Evolutionary conservation across 768 basidiomycete species (phyloP).

Genomic region (Russula earlei): DNA sequence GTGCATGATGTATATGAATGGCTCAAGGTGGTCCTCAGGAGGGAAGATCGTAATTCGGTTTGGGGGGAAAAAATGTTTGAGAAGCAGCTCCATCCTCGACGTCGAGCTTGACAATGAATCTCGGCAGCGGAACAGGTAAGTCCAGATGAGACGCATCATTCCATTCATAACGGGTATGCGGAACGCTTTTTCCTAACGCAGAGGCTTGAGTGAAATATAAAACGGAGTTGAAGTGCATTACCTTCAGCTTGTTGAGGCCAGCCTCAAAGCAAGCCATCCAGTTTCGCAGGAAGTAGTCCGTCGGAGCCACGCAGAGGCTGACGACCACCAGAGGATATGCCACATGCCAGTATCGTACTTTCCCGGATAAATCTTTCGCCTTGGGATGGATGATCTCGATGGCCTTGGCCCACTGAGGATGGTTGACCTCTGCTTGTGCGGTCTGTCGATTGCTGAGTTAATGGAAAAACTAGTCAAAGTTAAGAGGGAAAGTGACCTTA

Average conservation of each 20-base stretch:
- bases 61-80: slow-evolving; percentile 73
- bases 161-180: slow-evolving; percentile 72
- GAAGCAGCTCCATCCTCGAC: slow-evolving; percentile 62
- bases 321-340: slow-evolving; percentile 82
- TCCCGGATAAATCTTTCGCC: slow-evolving; percentile 75
- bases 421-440: slow-evolving; percentile 92
- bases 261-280: slow-evolving; percentile 71
- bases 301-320: slow-evolving; percentile 78
- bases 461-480: neutral
- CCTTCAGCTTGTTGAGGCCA: slow-evolving; percentile 73
- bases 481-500: slow-evolving; percentile 42
- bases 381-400: slow-evolving; percentile 77
- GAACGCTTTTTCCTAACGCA: slow-evolving; percentile 61
- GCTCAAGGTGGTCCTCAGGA: slow-evolving; percentile 66
- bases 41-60: slow-evolving; percentile 52
- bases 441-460: slow-evolving; percentile 39
- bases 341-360: slow-evolving; percentile 82
- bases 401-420: slow-evolving; percentile 90
- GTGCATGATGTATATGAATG: slow-evolving; percentile 70
- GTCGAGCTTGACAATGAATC: slow-evolving; percentile 76
- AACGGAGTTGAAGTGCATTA: slow-evolving; percentile 25
- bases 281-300: slow-evolving; percentile 73
- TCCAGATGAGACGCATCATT: slow-evolving; percentile 79
- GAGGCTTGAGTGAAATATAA: neutral
- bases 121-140: slow-evolving; percentile 89